Base-by-base conservation (phyloP, 805 yeast species). In the Candida manassasensis region DNA sequence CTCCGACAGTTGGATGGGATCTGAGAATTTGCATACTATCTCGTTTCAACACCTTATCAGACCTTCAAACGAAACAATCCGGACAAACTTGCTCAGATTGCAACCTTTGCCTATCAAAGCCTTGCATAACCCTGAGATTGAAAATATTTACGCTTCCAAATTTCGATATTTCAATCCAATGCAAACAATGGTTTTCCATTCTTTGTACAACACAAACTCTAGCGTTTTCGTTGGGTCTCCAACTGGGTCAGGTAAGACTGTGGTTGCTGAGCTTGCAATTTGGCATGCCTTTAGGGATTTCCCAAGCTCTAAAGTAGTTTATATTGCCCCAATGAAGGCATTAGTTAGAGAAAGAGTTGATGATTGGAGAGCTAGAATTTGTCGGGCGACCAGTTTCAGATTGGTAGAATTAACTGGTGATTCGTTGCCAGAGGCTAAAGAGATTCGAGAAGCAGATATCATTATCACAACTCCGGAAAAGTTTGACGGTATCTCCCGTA, bases 191-290 rank as follows among this genome's bases (percentile, higher is more conserved):
- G 75, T 83, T 0, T 93, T 93, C 63, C 95, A 89, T 53, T 76
- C 96, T 0, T 61, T 93, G 30, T 93, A 89, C 61, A 79, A 93
- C 56, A 63, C 82, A 1, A 76, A 83, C 42, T 73, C 82, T 2
- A 84, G 84, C 54, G 89, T 83, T 0, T 84, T 93, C 57, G 85
- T 93, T 29, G 99, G 99, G 7, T 88, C 97, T 0, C 99, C 99
- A 3, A 93, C 98, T 2, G 98, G 98, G 16, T 90, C 97, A 0
- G 99, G 99, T 47, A 93, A 93, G 58, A 93, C 98, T 0, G 83
- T 93, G 21, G 97, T 94, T 19, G 96, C 97, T 0, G 99, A 93
- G 53, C 61, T 93, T 37, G 97, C 97, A 0, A 85, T 93, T 11
- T 93, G 97, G 97, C 90, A 88, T 55, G 97, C 98, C 0, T 84